These are phyloP conservation scores for Magnusiomyces magnusii DNA, from an alignment of 1,139 yeast species.

Conservation along the genomic window DNA sequence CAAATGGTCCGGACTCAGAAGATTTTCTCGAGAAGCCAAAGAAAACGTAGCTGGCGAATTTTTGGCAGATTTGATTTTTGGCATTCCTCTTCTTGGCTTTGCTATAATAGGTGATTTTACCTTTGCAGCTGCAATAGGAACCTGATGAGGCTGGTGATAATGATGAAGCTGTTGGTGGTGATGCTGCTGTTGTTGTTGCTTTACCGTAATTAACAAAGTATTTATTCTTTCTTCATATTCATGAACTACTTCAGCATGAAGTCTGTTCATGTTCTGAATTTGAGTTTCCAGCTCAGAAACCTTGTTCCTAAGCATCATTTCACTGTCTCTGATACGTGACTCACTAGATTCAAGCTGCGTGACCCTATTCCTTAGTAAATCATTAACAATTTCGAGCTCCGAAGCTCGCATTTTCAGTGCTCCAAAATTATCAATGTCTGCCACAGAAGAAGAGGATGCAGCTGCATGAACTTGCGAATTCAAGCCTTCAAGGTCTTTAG, in stretches of 20 bases:
- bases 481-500: not conserved
- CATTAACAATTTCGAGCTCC: conserved; percentile 88
- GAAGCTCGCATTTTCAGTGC: conserved; percentile 34
- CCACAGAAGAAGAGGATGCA: not conserved
- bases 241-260: not conserved
- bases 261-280: not conserved
- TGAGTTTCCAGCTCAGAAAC: conserved; percentile 1
- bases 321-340: conserved; percentile 27
- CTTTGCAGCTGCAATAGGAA: conserved; percentile 2
- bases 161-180: conserved; percentile 9
- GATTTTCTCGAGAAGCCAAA: not conserved
- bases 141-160: not conserved
- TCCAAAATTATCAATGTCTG: not conserved
- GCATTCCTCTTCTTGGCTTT: not conserved
- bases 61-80: not conserved
- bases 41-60: not conserved
- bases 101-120: not conserved
- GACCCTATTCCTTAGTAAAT: conserved; percentile 72
- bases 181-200: conserved; percentile 8
- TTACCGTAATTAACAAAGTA: not conserved
- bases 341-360: conserved; percentile 71
- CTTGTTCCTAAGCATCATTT: conserved; percentile 2
- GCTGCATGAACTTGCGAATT: not conserved
- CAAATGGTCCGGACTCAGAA: not conserved
- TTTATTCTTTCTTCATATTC: not conserved